Evolutionary conservation across 306 rosid genomes (phyloP).

Genomic region (Prunus davidiana): DNA sequence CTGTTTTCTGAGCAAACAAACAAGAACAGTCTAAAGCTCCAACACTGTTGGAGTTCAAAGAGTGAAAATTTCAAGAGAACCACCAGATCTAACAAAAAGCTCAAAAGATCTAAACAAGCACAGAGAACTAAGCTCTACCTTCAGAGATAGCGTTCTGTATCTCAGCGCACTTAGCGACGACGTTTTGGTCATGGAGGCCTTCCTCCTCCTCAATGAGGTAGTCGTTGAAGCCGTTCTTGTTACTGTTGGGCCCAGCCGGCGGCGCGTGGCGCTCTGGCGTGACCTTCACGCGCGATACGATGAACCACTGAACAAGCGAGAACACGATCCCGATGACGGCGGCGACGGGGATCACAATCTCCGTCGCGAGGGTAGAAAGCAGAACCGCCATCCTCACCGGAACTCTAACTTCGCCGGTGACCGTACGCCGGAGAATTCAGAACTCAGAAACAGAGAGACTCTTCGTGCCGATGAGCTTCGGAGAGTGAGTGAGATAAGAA

Average conservation of each 20-base stretch:
- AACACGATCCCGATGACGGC: constrained; percentile 63
- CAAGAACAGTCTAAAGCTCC: neutral
- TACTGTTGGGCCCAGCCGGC: constrained; percentile 25
- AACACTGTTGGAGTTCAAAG: neutral
- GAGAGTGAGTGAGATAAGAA: neutral
- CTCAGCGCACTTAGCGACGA: constrained; percentile 67
- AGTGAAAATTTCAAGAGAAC: neutral
- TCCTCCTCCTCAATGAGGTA: constrained; percentile 70
- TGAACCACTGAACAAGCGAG: constrained; percentile 61
- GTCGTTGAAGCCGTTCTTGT: constrained; percentile 59
- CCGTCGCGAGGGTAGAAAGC: constrained; percentile 55
- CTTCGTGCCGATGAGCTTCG: neutral
- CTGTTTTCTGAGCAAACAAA: constrained; percentile 7
- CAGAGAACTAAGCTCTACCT: constrained; percentile 39
- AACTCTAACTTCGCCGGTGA: constrained; percentile 32
- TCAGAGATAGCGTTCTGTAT: constrained; percentile 76
- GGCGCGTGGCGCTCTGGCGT: constrained; percentile 46
- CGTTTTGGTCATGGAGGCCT: constrained; percentile 65
- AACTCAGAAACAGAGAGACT: neutral
- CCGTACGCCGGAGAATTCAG: constrained; percentile 11
- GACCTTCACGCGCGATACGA: constrained; percentile 66
- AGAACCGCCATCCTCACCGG: constrained; percentile 52
- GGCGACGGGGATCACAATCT: constrained; percentile 56
- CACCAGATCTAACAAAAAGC: constrained; percentile 4
- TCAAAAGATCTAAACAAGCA: constrained; percentile 19